Evolutionary conservation across 371 early-diverging fungal genomes (phyloP), one percentile per base, ranked within the genome.

Genomic region (Rozella allomycis): DNA sequence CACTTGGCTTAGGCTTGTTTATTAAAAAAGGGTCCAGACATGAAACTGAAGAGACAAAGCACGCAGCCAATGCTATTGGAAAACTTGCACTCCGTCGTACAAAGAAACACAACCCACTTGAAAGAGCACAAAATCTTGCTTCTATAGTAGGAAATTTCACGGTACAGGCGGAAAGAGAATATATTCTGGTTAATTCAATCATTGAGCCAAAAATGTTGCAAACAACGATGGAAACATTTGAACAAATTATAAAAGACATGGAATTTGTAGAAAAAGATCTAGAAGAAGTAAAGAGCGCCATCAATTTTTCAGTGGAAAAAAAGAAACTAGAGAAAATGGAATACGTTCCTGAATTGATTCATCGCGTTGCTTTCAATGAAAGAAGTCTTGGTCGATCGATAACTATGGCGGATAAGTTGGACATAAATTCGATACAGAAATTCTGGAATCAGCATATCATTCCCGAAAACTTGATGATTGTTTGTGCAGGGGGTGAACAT

Each of bases 171-270:
- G 72, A 80, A n/a, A 72, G 90, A 13, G 94, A 93, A 50, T 67
- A 72, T 29, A 78, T 88, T 49, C 78, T 85, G 72, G 86, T 84
- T 48, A 88, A 86, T 50, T 74, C 80, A 0, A 70, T 85, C 3
- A 74, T 88, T 16, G 80, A 88, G 46, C 68, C 67, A 10, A 69
- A 78, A 42, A 82, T 84, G 47, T 49, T 86, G 7, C 54, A 60
- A 3, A 54, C 64, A 14, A 68, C 80, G 12, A 34, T 84, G 21
- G 43, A 63, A 6, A 55, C 85, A 12, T 69, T 86, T 39, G 70
- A 78, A 0, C 78, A 90, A 29, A 72, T 78, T 9, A 60, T 83
- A 16, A 65, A 64, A 22, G 64, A 63, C 27, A 87, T 90, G 1
- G 49, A 37, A 13, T 63, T 86, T 22, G 38, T 59, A 3, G 52